A percentile compares a stretch with the other conserved stretches of the same genome.
Conservation (phyloP, 148 eudicot genomes). For the Dysphania ambrosioides region DNA sequence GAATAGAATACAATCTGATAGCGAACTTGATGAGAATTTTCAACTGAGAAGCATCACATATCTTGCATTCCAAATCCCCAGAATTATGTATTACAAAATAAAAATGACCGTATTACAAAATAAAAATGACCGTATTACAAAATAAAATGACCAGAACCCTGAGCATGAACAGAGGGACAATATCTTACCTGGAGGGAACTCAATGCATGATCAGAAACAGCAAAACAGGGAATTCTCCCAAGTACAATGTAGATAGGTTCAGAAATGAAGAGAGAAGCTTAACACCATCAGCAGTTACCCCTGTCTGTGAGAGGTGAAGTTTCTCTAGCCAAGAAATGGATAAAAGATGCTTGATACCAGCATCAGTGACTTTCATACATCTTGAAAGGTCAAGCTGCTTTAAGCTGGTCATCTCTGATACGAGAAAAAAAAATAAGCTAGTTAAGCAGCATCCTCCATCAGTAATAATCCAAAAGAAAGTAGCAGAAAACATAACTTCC, state of each 20-base stretch:
- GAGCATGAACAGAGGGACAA: neutral
- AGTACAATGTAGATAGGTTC: slow-evolving; percentile 53
- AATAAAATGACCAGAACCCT: neutral
- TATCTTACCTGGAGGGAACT: slow-evolving; percentile 58
- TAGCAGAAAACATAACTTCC: neutral
- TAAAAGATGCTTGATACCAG: slow-evolving; percentile 68
- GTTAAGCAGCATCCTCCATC: slow-evolving; percentile 1
- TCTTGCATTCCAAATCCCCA: neutral
- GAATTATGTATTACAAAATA: neutral
- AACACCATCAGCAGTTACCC: slow-evolving; percentile 64
- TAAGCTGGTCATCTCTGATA: slow-evolving; percentile 63
- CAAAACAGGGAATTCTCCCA: slow-evolving; percentile 83
- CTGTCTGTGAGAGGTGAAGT: slow-evolving; percentile 65
- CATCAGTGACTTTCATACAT: slow-evolving; percentile 72
- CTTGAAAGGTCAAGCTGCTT: slow-evolving; percentile 75
- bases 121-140: neutral
- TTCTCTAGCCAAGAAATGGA: slow-evolving; percentile 58
- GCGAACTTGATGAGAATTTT: too few species aligned
- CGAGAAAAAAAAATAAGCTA: neutral
- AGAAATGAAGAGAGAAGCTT: slow-evolving; percentile 52
- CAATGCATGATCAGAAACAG: slow-evolving; percentile 62
- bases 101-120: neutral
- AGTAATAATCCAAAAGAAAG: neutral
- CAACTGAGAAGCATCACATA: neutral
- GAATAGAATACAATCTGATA: too few species aligned